Base-by-base conservation (phyloP, 2,329 filamentous ascomycete species). In the Aplosporella prunicola region DNA sequence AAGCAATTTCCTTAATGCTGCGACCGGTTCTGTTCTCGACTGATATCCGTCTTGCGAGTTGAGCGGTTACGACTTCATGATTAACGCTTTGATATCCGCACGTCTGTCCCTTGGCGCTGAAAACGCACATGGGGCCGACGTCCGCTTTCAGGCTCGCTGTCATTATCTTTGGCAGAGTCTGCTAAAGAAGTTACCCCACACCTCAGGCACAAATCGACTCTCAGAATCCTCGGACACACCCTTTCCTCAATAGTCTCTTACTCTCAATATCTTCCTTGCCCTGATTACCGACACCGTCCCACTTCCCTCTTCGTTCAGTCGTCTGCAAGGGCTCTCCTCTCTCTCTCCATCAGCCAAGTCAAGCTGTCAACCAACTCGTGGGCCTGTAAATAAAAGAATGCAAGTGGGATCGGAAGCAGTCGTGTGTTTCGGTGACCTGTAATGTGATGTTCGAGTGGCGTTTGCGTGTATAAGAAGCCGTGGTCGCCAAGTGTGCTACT, bases 41-140 rank as follows among this genome's bases (percentile, higher is more conserved):
- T 45, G 39, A 48, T 51, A 51, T 46, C 42, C 54, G 48, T 51
- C 50, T 51, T 55, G 53, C 53, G 54, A 47, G 50, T 56, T 58
- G 53, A 58, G 57, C 55, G 56, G 51, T 60, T 49, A 61, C 55
- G 58, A 60, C 49, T 61, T 50, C 60, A 54, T 57, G 60, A 53
- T 58, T 58, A 25, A 61, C 55, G 58, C 49, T 51, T 58, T 57
- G 56, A 58, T 53, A 57, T 51, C 51, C 51, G 53, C 50, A 49
- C 48, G 38, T 40, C 32, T 39, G 25, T 25, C 37, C 30, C 49
- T 47, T 45, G 43, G 48, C 48, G n/a, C n/a, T n/a, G n/a, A 51
- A 47, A 43, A 33, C 30, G 32, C 39, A 41, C 41, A 26, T 43
- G 44, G 43, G 42, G 48, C 47, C 50, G 47, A 45, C 44, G 36